Evolutionary conservation across 1,284 basidiomycete species (phyloP), one percentile per base, ranked within the genome.

Genomic region (Xerocomus minutiporus): DNA sequence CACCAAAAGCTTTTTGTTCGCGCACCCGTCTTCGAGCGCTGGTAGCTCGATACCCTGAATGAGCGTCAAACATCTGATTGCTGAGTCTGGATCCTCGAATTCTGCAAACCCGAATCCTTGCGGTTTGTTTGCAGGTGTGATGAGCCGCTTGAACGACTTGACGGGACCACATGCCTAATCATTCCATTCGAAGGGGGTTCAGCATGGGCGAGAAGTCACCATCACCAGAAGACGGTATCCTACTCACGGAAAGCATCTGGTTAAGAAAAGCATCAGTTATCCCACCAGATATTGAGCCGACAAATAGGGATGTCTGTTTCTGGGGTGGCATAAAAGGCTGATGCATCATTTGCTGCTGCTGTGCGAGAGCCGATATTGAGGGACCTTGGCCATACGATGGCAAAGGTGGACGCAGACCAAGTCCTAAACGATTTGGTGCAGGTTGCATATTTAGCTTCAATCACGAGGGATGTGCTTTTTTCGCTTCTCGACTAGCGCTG

Each of bases 101-200:
- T 93, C 88, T 36, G 93, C 93, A 68, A 97, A 98, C 3, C 93
- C 95, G 64, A 97, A 97, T 3, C 92, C 92, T 73, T 95, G 93
- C 4, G 92, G 92, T 69, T 94, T 93, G 58, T 92, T 92, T 11
- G 86, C 86, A 7, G 91, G 89, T 0, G 90, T 93, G 42, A 90
- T 89, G 12, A 95, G 83, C 8, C 93, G 84, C 63, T 96, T 97
- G 72, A 97, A 89, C 4, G 88, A 90, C 54, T 84, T 84, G 49
- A 97, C 75, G 3, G 84, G 81, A 23, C 95, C 95, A 67, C 94
- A 97, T 25, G 93, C 84, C 91, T 93, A 54, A 13, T 26, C 25
- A 29, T 13, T n/a, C 28, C 20, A 48, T 42, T 20, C 35, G 25
- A 29, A 46, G 32, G 15, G 49, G 9, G 31, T 44, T 54, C 25